phyloP scores from a whole-genome alignment of 2,329 filamentous ascomycete species.

The Bretziella fagacearum region DNA sequence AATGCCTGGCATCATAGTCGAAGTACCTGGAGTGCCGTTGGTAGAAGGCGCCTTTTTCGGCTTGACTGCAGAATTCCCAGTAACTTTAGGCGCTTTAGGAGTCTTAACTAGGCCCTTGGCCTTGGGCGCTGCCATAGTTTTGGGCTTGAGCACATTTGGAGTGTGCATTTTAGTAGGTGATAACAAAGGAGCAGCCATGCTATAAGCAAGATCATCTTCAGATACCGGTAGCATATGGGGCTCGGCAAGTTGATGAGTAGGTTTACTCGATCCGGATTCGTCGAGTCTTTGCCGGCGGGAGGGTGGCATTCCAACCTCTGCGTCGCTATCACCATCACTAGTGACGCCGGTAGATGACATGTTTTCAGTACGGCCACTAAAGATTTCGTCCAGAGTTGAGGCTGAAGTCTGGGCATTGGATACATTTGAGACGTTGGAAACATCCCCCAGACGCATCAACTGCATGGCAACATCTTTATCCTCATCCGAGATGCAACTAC shows the following conservation, averaged over 20 bases:
- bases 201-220: constrained; percentile 6
- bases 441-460: constrained; percentile 82
- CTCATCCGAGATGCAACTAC: constrained; percentile 93
- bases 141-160: constrained; percentile 21
- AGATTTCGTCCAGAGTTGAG: constrained; percentile 82
- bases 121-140: constrained; percentile 23
- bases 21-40: neutral
- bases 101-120: constrained; percentile 25
- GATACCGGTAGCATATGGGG: neutral
- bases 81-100: constrained; percentile 28
- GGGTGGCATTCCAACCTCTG: constrained; percentile 35
- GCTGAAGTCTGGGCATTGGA: constrained; percentile 86
- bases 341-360: constrained; percentile 74
- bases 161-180: constrained; percentile 11
- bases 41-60: constrained; percentile 35
- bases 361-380: constrained; percentile 75
- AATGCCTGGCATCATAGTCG: constrained; percentile 19
- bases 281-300: constrained; percentile 42
- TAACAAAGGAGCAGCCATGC: neutral
- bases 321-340: constrained; percentile 56
- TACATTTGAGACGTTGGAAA: constrained; percentile 56
- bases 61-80: constrained; percentile 22
- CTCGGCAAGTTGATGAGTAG: constrained; percentile 19
- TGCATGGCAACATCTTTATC: constrained; percentile 86
- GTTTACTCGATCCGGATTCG: constrained; percentile 25